Evolutionary conservation across 2,329 filamentous ascomycete species (phyloP), one percentile per base, ranked within the genome.

Genomic region (Penicillium sp.): DNA sequence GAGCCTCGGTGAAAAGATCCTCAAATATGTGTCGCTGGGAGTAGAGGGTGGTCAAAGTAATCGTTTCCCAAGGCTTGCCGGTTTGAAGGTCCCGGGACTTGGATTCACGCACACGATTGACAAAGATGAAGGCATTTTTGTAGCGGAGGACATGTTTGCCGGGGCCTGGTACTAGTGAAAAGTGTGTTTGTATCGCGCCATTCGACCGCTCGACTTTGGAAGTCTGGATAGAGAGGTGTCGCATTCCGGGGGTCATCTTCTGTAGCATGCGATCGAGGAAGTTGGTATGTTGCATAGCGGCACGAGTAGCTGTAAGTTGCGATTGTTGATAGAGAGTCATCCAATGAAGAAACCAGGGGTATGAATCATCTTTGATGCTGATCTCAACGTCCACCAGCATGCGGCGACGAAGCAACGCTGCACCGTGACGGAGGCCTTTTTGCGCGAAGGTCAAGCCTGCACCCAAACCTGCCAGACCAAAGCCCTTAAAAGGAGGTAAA

Each of bases 371-470:
- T 67, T 93, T 90, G 70, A 91, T 90, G 73, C 90, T 93, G 74
- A 99, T 96, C 75, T 99, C 94, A 67, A 99, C 87, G 67, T 97
- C 92, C 66, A 97, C 91, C 26, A 99, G 86, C 77, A 99, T 86
- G 45, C 93, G 90, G 49, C 89, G 87, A 46, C 91, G 89, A 54
- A 96, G 77, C 52, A 95, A 81, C 39, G 84, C 83, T n/a, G 88
- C 87, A 51, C 86, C 86, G 65, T 86, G 81, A 56, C 92, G 84
- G 55, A 89, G 73, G 29, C 90, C 90, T 68, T 88, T 88, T 59
- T 94, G 91, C 26, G 87, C 90, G 64, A 96, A 85, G 11, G 91
- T 88, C 28, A 92, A 83, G 36, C 84, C 88, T 29, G 92, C 91
- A 59, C 92, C 94, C 48, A 99, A 82, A 26, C 89, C 90, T 56